A percentile compares a stretch with the other conserved stretches of the same genome.
Evolutionary conservation across 768 basidiomycete genomes (phyloP).

Genomic region (Dendrothele bispora): DNA sequence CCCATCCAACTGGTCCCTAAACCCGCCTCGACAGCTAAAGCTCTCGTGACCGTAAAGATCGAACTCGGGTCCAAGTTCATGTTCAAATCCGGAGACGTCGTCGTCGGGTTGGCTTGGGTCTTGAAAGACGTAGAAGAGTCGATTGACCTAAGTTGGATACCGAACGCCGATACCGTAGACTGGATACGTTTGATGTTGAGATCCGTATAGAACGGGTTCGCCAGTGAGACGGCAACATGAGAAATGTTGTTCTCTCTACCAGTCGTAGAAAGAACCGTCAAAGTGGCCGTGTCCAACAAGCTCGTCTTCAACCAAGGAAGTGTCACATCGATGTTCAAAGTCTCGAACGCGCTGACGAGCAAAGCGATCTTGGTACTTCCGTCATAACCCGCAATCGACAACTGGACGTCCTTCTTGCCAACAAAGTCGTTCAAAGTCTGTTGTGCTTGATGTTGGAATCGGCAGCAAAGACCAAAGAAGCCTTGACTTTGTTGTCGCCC

Average conservation of each 20-base stretch:
- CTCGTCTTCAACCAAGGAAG: constrained; percentile 62
- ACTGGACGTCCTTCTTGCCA: constrained; percentile 55
- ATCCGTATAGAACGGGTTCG: constrained; percentile 66
- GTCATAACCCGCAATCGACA: constrained; percentile 57
- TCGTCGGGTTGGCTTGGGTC: constrained; percentile 51
- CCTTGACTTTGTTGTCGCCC: constrained; percentile 58
- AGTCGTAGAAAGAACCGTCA: constrained; percentile 67
- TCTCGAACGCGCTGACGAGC: constrained; percentile 59
- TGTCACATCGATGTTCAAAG: constrained; percentile 51
- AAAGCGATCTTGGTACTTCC: constrained; percentile 62
- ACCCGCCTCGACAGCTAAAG: constrained; percentile 63
- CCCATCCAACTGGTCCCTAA: constrained; percentile 61
- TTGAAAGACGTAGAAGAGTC: constrained; percentile 49
- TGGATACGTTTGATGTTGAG: constrained; percentile 58
- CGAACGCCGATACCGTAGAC: constrained; percentile 62
- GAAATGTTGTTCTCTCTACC: constrained; percentile 62
- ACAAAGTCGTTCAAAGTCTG: constrained; percentile 71
- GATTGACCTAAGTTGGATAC: constrained; percentile 64
- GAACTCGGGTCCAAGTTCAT: constrained; percentile 69
- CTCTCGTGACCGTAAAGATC: constrained; percentile 73
- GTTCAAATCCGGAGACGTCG: constrained; percentile 55
- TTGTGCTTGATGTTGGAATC: constrained; percentile 60
- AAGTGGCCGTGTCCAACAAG: constrained; percentile 54
- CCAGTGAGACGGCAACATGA: constrained; percentile 60
- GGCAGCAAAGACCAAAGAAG: constrained; percentile 52